phyloP scores from a whole-genome alignment of 140 eudicot genomes.

The Erigeron philadelphicus region DNA sequence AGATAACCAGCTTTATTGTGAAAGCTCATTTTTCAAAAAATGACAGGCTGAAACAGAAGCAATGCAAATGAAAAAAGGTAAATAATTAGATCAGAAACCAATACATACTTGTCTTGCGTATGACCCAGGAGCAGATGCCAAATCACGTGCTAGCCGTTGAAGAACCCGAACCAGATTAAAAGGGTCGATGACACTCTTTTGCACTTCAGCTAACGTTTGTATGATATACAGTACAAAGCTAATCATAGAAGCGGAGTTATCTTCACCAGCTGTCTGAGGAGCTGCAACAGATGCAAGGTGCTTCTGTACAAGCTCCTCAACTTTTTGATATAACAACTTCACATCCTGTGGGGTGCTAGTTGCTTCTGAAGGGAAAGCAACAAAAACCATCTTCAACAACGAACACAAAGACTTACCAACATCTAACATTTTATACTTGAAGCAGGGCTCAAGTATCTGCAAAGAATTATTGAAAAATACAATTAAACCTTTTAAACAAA shows the following conservation, averaged over 20 bases:
- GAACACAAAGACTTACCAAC: slow-evolving; percentile 94
- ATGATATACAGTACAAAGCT: slow-evolving; percentile 83
- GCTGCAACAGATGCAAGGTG: slow-evolving; percentile 83
- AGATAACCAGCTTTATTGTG: neutral
- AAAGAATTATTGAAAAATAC: slow-evolving; percentile 8
- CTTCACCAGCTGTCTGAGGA: slow-evolving; percentile 87
- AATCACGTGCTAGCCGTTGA: slow-evolving; percentile 96
- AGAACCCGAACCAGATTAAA: slow-evolving; percentile 67
- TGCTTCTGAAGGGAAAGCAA: slow-evolving; percentile 84
- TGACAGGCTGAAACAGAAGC: neutral
- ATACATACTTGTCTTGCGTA: slow-evolving; percentile 66
- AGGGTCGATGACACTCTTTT: slow-evolving; percentile 73
- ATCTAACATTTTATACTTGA: slow-evolving; percentile 91
- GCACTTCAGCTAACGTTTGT: slow-evolving; percentile 85
- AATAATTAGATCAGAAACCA: slow-evolving; percentile 10
- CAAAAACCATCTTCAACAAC: slow-evolving; percentile 83
- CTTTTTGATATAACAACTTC: slow-evolving; percentile 69
- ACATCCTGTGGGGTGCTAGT: slow-evolving; percentile 80
- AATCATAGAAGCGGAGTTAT: slow-evolving; percentile 78
- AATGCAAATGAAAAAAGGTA: neutral
- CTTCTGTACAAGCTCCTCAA: slow-evolving; percentile 81
- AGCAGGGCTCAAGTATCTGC: slow-evolving; percentile 98
- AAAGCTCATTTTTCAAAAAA: neutral
- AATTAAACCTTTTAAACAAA: slow-evolving; percentile 3
- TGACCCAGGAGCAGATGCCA: slow-evolving; percentile 71